Percentiles rank a stretch among this genome's conserved stretches.
Evolutionary conservation across 2,329 filamentous ascomycete genomes (phyloP).

Genomic region (Fusarium cicatricum): DNA sequence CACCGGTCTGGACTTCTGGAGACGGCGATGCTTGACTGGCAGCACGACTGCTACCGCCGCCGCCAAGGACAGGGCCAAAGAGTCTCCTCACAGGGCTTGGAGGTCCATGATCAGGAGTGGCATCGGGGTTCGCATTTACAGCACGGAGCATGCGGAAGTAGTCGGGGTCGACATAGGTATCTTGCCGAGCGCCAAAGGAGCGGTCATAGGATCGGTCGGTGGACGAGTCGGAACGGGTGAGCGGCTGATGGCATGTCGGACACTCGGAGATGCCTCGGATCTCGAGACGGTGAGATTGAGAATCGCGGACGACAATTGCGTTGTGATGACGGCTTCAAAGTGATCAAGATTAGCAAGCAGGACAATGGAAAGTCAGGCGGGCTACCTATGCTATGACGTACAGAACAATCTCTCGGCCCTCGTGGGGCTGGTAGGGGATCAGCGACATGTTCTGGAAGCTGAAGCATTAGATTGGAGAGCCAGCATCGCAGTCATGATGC

Average conservation of each 20-base stretch:
- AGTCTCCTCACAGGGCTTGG: conserved; percentile 64
- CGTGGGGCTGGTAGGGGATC: conserved; percentile 77
- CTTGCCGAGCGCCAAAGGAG: conserved; percentile 51
- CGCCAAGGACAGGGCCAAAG: conserved; percentile 54
- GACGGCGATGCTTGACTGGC: conserved; percentile 25
- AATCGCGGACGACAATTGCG: conserved; percentile 91
- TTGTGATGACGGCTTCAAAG: conserved; percentile 82
- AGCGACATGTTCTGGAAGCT: conserved; percentile 63
- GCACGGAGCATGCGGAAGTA: conserved; percentile 94
- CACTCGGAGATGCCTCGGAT: conserved; percentile 82
- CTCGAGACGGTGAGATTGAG: conserved; percentile 82
- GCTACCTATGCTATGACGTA: conserved; percentile 56
- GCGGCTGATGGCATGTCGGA: conserved; percentile 87
- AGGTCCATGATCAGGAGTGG: conserved; percentile 54
- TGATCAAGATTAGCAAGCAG: conserved; percentile 13
- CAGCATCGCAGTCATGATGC: conserved; percentile 38
- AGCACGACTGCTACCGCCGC: conserved; percentile 19
- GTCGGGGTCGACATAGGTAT: conserved; percentile 84
- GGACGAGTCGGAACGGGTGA: conserved; percentile 55
- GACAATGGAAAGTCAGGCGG: conserved; percentile 7
- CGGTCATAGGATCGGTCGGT: conserved; percentile 60
- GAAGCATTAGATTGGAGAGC: conserved; percentile 28
- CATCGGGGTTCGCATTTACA: conserved; percentile 53
- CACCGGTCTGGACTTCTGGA: conserved; percentile 39
- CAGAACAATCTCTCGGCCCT: conserved; percentile 82